These are phyloP conservation scores for Gaeumannomyces sp. DNA, from an alignment of 2,329 filamentous ascomycete species.

Conservation along the genomic window DNA sequence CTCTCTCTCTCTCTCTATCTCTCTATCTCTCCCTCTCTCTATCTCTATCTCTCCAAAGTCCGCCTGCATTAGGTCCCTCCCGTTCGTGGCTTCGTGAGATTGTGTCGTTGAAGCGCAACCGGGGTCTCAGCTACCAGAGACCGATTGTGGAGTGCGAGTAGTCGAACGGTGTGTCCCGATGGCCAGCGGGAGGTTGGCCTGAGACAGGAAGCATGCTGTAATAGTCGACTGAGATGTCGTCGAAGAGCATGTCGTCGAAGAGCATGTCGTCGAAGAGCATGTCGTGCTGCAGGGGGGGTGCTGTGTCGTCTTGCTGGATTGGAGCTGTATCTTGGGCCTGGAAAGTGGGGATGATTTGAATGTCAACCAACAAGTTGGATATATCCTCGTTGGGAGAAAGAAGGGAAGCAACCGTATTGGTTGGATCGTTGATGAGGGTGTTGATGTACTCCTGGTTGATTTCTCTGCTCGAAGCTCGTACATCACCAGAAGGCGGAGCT, in stretches of 20 bases:
- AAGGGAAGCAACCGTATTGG: background rate
- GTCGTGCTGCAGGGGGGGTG: background rate
- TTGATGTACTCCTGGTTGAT: background rate
- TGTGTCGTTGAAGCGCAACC: too few relatives aligned
- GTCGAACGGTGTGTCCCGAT: background rate
- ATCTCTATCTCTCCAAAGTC: too few relatives aligned
- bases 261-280: background rate
- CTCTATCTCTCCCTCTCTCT: too few relatives aligned
- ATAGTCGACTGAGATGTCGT: background rate
- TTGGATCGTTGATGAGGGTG: constrained; percentile 2
- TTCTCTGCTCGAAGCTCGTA: background rate
- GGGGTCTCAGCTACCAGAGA: background rate
- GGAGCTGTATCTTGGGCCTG: background rate
- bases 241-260: background rate
- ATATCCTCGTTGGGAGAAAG: background rate
- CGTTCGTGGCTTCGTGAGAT: too few relatives aligned
- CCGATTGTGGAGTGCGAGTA: constrained; percentile 1
- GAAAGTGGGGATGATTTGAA: background rate
- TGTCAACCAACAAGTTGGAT: background rate
- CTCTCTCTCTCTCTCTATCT: too few relatives aligned
- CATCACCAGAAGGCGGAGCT: background rate
- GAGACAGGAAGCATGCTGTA: constrained; percentile 2
- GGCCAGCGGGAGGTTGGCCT: background rate
- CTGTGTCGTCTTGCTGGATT: background rate
- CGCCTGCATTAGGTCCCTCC: too few relatives aligned